A percentile compares a stretch with the other conserved stretches of the same genome.
These are phyloP conservation scores for Penicillium sp. DNA, from an alignment of 2,329 filamentous ascomycete genomes.

Conservation along the genomic window DNA sequence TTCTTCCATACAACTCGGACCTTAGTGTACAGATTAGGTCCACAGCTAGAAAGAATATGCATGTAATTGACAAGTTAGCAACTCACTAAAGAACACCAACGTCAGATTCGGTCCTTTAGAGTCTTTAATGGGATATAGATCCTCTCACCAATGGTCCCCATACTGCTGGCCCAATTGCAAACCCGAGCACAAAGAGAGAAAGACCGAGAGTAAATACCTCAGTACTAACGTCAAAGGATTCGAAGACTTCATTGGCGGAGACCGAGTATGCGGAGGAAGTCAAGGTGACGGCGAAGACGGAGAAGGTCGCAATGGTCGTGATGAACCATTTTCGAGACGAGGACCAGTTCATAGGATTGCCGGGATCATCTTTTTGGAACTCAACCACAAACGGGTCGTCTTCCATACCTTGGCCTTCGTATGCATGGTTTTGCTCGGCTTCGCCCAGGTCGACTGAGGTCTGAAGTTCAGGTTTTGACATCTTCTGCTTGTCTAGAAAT, in stretches of 20 bases:
- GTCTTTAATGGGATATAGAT: too few relatives aligned
- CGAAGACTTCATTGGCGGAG: constrained; percentile 22
- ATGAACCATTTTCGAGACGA: constrained; percentile 28
- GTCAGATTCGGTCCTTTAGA: too few relatives aligned
- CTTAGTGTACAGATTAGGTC: too few relatives aligned
- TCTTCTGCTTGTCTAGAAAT: too few relatives aligned
- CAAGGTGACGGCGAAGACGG: constrained; percentile 16
- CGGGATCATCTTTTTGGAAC: constrained; percentile 29
- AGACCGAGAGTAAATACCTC: constrained; percentile 34
- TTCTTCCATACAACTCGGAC: constrained; percentile 6
- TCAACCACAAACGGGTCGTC: constrained; percentile 35
- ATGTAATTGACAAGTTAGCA: too few relatives aligned
- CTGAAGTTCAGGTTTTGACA: too few relatives aligned
- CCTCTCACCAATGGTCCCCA: constrained; percentile 34
- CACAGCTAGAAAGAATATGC: too few relatives aligned
- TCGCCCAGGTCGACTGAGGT: background rate
- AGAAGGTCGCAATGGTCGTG: constrained; percentile 23
- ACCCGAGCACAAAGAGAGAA: constrained; percentile 40
- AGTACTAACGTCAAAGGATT: constrained; percentile 26
- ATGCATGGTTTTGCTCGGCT: constrained; percentile 3
- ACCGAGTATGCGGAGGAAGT: constrained; percentile 6
- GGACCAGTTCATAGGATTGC: constrained; percentile 32
- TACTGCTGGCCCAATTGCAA: constrained; percentile 37
- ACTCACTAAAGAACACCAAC: too few relatives aligned
- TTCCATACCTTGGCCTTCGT: constrained; percentile 33